Evolutionary conservation across 352 stramenopile species (phyloP).

Genomic region (Globisporangium solare): DNA sequence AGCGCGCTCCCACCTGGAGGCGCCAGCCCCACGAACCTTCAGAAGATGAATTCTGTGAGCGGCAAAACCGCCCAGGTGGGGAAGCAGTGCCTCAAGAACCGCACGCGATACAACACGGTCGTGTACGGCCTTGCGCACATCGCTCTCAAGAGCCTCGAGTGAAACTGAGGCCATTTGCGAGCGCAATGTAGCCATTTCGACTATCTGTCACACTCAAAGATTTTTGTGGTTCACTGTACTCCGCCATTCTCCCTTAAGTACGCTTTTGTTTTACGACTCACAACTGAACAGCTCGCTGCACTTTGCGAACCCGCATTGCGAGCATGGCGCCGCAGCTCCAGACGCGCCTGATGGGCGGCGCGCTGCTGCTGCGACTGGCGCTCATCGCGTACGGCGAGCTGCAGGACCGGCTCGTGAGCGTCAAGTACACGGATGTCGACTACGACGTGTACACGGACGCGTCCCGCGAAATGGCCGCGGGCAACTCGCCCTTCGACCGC

Average conservation of each 20-base stretch:
- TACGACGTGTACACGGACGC: conserved; percentile 99
- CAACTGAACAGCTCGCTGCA: conserved; percentile 1
- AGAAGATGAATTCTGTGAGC: neutral
- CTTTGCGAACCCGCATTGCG: neutral
- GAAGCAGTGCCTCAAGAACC: conserved; percentile 58
- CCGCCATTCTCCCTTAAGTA: neutral
- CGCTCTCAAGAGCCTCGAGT: conserved; percentile 38
- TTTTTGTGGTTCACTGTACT: neutral
- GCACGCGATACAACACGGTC: conserved; percentile 63
- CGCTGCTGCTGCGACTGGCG: conserved; percentile 52
- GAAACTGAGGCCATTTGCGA: neutral
- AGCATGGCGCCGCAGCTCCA: conserved; percentile 21
- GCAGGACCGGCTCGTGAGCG: conserved; percentile 69
- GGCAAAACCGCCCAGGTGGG: neutral
- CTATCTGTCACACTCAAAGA: too few species aligned
- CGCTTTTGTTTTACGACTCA: neutral
- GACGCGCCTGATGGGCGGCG: conserved; percentile 35
- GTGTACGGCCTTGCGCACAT: conserved; percentile 66
- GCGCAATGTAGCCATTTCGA: too few species aligned
- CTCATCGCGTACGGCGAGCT: conserved; percentile 70
- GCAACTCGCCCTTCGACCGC: conserved; percentile 92
- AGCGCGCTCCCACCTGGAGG: neutral
- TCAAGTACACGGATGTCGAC: conserved; percentile 99
- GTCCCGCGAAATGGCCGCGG: conserved; percentile 83
- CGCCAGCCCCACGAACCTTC: conserved; percentile 9